Percentiles rank a stretch among this genome's conserved stretches.
These are phyloP conservation scores for Cercophora newfieldiana DNA, from an alignment of 495 filamentous ascomycete genomes.

Conservation along the genomic window DNA sequence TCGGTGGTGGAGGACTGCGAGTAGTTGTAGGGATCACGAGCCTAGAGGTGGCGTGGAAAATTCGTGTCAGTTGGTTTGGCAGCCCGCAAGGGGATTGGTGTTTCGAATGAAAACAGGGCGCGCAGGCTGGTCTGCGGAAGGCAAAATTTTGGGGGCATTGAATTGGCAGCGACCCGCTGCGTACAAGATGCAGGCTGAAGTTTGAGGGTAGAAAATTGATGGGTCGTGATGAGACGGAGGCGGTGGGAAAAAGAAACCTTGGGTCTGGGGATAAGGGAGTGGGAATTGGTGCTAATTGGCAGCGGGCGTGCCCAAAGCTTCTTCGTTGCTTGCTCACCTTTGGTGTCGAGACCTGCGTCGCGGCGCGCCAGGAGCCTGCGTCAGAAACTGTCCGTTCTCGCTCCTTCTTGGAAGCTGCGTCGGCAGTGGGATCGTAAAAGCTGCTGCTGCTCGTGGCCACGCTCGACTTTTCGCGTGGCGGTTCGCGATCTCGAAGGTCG, in stretches of 20 bases:
- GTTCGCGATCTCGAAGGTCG: constrained; percentile 34
- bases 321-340: constrained; percentile 36
- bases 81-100: constrained; percentile 12
- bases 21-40: constrained; percentile 53
- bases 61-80: constrained; percentile 25
- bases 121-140: constrained; percentile 4
- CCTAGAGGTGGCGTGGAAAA: constrained; percentile 38
- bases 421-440: constrained; percentile 59
- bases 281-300: constrained; percentile 12
- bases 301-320: constrained; percentile 23
- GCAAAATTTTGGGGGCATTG: constrained; percentile 4
- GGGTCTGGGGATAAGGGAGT: constrained; percentile 17
- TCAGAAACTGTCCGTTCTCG: constrained; percentile 47
- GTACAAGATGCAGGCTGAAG: neutral
- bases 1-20: constrained; percentile 45
- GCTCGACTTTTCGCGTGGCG: constrained; percentile 44
- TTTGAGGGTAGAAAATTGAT: neutral
- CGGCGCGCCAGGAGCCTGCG: constrained; percentile 39
- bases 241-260: constrained; percentile 14
- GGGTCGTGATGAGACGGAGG: neutral
- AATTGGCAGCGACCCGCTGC: constrained; percentile 5
- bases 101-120: neutral
- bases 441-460: constrained; percentile 33
- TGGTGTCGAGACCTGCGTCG: constrained; percentile 39
- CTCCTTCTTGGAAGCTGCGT: constrained; percentile 36